These are phyloP conservation scores for Ganoderma meredithae DNA, from an alignment of 1,284 basidiomycete species.

Conservation along the genomic window DNA sequence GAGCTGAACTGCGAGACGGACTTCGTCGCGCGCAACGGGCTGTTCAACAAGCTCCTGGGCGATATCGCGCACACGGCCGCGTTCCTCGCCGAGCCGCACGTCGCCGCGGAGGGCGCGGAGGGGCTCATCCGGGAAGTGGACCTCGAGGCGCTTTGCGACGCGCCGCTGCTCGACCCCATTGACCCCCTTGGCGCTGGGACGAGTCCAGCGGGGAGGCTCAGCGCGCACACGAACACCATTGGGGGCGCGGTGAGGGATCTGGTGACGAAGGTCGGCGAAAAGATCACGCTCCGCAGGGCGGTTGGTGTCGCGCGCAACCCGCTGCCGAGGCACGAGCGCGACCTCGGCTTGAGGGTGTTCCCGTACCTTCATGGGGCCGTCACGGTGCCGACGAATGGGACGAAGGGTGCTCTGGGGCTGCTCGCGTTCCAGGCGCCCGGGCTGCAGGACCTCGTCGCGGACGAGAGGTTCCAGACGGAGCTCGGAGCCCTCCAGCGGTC, in stretches of 20 bases:
- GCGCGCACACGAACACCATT: conserved; percentile 57
- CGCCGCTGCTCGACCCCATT: conserved; percentile 69
- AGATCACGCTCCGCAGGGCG: conserved; percentile 83
- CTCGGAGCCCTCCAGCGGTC: conserved; percentile 77
- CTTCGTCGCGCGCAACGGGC: conserved; percentile 90
- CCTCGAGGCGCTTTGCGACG: conserved; percentile 66
- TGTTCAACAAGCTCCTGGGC: conserved; percentile 81
- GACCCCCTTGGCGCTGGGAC: conserved; percentile 42
- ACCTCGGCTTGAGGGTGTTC: conserved; percentile 68
- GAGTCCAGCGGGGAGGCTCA: conserved; percentile 3
- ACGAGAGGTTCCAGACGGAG: conserved; percentile 56
- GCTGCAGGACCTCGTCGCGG: conserved; percentile 52
- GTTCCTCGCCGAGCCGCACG: conserved; percentile 68
- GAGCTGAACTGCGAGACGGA: conserved; percentile 98
- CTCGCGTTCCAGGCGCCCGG: conserved; percentile 61
- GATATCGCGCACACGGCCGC: conserved; percentile 91
- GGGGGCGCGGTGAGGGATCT: conserved; percentile 79
- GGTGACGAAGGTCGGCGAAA: conserved; percentile 90
- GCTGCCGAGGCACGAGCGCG: conserved; percentile 48
- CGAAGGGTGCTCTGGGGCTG: conserved; percentile 63
- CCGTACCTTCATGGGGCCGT: conserved; percentile 82
- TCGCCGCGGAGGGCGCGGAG: conserved; percentile 37
- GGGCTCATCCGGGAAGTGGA: conserved; percentile 51
- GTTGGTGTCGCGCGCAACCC: conserved; percentile 71
- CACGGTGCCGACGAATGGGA: conserved; percentile 27